Conservation (phyloP, 805 yeast species). For the Jamesozyma lodderae region DNA sequence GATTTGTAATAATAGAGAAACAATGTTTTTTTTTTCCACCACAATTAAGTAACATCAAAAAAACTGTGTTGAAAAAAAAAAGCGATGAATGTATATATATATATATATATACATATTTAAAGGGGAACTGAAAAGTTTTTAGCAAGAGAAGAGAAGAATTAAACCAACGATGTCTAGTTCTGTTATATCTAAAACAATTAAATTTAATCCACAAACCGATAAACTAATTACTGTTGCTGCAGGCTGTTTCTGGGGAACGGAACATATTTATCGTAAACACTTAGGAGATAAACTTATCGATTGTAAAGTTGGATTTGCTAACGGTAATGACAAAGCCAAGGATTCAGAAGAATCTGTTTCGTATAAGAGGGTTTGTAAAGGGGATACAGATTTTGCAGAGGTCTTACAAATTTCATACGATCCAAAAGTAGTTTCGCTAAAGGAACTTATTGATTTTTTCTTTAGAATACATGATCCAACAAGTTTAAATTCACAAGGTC, state of each 20-base stretch:
- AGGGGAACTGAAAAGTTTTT: no score
- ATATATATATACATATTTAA: no score
- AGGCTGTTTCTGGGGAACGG: conserved; percentile 87
- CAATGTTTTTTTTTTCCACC: no score
- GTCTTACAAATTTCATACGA: conserved; percentile 76
- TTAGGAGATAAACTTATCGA: conserved; percentile 57
- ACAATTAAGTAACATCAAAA: no score
- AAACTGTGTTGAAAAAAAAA: no score
- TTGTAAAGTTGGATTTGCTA: conserved; percentile 82
- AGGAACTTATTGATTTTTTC: conserved; percentile 69
- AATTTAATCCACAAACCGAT: conserved; percentile 37
- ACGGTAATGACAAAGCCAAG: conserved; percentile 51
- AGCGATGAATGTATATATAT: no score
- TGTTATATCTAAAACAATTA: conserved; percentile 33
- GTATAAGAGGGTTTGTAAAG: conserved; percentile 67
- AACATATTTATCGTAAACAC: conserved; percentile 67
- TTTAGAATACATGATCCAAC: conserved; percentile 95
- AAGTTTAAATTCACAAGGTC: conserved; percentile 72
- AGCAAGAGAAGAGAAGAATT: not conserved
- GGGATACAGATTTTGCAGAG: conserved; percentile 72
- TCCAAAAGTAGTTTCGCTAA: conserved; percentile 50
- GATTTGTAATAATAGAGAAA: not conserved
- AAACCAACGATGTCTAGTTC: conserved; percentile 5
- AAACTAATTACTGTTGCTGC: conserved; percentile 53
- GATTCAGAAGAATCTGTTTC: conserved; percentile 27